phyloP scores from a whole-genome alignment of 768 basidiomycete species.

The Kwoniella sp. region DNA sequence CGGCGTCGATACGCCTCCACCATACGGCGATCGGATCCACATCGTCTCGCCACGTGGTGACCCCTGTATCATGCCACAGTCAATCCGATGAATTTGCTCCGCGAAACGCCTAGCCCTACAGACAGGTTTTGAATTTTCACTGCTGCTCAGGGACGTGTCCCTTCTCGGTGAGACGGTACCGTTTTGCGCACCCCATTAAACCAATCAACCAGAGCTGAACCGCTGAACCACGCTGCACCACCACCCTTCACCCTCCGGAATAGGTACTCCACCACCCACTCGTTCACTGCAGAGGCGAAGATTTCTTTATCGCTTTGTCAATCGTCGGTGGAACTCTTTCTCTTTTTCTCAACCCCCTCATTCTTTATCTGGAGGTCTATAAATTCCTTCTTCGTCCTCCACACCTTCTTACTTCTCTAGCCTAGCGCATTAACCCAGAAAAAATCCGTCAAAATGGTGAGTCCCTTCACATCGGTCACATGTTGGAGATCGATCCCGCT shows the following conservation, averaged over 20 bases:
- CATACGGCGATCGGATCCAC: background rate
- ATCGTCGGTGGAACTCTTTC: background rate
- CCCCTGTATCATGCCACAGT: no score
- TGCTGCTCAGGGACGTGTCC: no score
- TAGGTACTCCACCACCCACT: slow-evolving; percentile 5
- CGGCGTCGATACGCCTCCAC: background rate
- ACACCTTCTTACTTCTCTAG: background rate
- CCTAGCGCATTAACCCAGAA: slow-evolving; percentile 18
- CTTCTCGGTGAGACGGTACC: no score
- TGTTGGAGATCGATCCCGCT: background rate
- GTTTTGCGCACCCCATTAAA: background rate
- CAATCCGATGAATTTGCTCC: no score
- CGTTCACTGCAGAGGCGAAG: background rate
- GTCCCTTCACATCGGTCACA: slow-evolving; percentile 13
- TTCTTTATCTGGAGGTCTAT: slow-evolving; percentile 13
- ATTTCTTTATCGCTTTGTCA: slow-evolving; percentile 13
- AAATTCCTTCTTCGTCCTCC: slow-evolving; percentile 9
- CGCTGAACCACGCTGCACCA: background rate
- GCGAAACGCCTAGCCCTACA: no score
- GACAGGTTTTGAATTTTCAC: no score
- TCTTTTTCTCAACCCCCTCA: slow-evolving; percentile 11
- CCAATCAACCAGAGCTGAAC: background rate
- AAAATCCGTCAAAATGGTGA: slow-evolving; percentile 48
- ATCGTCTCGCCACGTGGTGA: background rate
- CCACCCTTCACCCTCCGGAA: background rate